Conservation (phyloP, 352 stramenopile species). For the Phytopythium boreale region DNA sequence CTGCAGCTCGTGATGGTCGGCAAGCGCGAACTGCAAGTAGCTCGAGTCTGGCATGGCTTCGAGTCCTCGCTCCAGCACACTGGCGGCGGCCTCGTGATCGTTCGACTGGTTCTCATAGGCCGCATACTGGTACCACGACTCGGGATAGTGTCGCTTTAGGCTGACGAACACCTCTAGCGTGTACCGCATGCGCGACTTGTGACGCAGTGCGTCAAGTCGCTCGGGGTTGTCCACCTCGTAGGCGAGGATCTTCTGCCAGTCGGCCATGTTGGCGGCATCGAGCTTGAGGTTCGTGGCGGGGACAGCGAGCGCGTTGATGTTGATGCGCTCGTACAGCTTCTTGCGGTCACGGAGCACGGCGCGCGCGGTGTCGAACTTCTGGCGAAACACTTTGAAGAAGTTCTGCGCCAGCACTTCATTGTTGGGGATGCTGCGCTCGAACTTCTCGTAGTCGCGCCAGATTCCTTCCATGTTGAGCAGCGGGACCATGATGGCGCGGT, state of each 20-base stretch:
- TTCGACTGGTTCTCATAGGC: slow-evolving; percentile 76
- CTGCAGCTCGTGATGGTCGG: slow-evolving; percentile 79
- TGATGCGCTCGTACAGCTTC: slow-evolving; percentile 77
- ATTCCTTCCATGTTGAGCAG: slow-evolving; percentile 79
- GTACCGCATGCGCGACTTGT: slow-evolving; percentile 80
- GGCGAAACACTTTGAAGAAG: slow-evolving; percentile 87
- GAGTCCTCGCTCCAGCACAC: slow-evolving; percentile 68
- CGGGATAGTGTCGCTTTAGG: slow-evolving; percentile 69
- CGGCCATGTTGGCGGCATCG: slow-evolving; percentile 52
- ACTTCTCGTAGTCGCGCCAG: slow-evolving; percentile 88
- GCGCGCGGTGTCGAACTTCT: slow-evolving; percentile 78
- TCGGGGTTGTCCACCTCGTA: slow-evolving; percentile 82
- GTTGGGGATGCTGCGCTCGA: slow-evolving; percentile 84
- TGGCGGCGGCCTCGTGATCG: slow-evolving; percentile 60
- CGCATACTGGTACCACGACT: slow-evolving; percentile 87
- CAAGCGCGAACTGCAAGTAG: slow-evolving; percentile 73
- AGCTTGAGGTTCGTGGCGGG: slow-evolving; percentile 25
- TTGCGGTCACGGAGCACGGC: slow-evolving; percentile 82
- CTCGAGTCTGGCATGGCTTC: slow-evolving; percentile 83
- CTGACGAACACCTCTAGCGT: slow-evolving; percentile 83
- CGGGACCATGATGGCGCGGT: slow-evolving; percentile 74
- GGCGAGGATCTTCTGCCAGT: slow-evolving; percentile 77
- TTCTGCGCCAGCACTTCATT: slow-evolving; percentile 85
- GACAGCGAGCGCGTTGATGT: slow-evolving; percentile 65
- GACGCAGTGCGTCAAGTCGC: slow-evolving; percentile 68